These are phyloP conservation scores for Cyberlindnera americana DNA, from an alignment of 805 yeast genomes.

Conservation along the genomic window DNA sequence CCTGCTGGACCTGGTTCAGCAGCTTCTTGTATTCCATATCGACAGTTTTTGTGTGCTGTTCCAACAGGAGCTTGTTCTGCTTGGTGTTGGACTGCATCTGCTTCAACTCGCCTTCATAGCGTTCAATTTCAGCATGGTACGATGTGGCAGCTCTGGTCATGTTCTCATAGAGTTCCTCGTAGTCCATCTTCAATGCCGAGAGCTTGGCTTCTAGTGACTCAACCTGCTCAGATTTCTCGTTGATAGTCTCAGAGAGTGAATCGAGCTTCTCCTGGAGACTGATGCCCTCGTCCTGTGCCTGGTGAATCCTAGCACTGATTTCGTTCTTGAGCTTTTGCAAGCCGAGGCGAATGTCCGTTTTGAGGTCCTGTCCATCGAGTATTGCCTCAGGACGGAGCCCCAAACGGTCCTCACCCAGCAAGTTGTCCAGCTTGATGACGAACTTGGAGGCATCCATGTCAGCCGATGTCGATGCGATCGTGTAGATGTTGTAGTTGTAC, in stretches of 20 bases:
- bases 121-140: conserved; percentile 62
- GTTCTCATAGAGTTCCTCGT: conserved; percentile 53
- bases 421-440: conserved; percentile 39
- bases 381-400: conserved; percentile 44
- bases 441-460: conserved; percentile 31
- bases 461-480: conserved; percentile 37
- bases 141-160: conserved; percentile 50
- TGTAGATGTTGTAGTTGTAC: conserved; percentile 53
- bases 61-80: conserved; percentile 47
- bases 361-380: conserved; percentile 36
- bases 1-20: conserved; percentile 41
- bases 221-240: conserved; percentile 52
- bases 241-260: conserved; percentile 48
- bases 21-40: conserved; percentile 51
- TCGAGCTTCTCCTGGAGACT: conserved; percentile 58
- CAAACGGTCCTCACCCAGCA: conserved; percentile 39
- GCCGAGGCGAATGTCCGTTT: conserved; percentile 32
- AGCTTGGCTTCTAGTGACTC: conserved; percentile 58
- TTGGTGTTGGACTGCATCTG: conserved; percentile 44
- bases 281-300: conserved; percentile 53
- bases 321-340: conserved; percentile 44
- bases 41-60: conserved; percentile 46
- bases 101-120: conserved; percentile 55
- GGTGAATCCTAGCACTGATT: conserved; percentile 43
- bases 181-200: conserved; percentile 46